These are phyloP conservation scores for Corynespora cassiicola DNA, from an alignment of 2,329 filamentous ascomycete genomes.

Conservation along the genomic window DNA sequence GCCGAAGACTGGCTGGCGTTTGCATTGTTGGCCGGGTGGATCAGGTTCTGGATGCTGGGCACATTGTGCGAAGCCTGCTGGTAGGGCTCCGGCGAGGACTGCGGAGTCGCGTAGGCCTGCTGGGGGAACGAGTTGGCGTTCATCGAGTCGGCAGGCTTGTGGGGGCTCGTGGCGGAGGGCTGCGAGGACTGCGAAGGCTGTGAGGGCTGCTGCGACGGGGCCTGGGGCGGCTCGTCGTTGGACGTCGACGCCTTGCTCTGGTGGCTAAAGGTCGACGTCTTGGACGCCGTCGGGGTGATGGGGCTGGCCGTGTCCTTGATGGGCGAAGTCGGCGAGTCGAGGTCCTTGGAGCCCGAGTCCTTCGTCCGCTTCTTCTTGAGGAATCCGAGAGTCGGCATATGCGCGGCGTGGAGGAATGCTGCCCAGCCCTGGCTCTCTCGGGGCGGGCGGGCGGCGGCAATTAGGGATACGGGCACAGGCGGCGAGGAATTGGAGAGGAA, in stretches of 20 bases:
- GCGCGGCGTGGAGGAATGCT: conserved; percentile 37
- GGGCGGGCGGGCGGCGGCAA: conserved; percentile 14
- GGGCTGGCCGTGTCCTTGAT: conserved; percentile 62
- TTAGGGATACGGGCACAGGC: conserved; percentile 12
- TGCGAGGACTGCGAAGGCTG: conserved; percentile 19
- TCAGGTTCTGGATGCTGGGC: conserved; percentile 83
- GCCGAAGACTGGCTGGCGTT: conserved; percentile 28
- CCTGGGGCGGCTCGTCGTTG: conserved; percentile 18
- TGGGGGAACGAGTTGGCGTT: conserved; percentile 43
- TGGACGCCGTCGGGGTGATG: conserved; percentile 40
- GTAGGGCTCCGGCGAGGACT: conserved; percentile 37
- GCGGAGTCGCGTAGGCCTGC: conserved; percentile 37
- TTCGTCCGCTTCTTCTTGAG: conserved; percentile 99
- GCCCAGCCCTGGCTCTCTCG: conserved; percentile 29
- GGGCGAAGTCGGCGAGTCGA: conserved; percentile 71
- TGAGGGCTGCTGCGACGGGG: conserved; percentile 17
- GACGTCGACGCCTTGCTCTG: conserved; percentile 39
- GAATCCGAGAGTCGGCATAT: conserved; percentile 94
- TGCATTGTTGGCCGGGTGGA: conserved; percentile 64
- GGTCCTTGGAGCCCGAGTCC: conserved; percentile 72
- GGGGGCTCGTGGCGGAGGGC: conserved; percentile 20
- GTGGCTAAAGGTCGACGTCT: too few relatives aligned
- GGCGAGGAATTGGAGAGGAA: conserved; percentile 15
- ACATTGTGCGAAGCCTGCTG: conserved; percentile 68
- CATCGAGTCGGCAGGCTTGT: conserved; percentile 50